Conservation (phyloP, 306 rosid species). For the Purshia tridentata region DNA sequence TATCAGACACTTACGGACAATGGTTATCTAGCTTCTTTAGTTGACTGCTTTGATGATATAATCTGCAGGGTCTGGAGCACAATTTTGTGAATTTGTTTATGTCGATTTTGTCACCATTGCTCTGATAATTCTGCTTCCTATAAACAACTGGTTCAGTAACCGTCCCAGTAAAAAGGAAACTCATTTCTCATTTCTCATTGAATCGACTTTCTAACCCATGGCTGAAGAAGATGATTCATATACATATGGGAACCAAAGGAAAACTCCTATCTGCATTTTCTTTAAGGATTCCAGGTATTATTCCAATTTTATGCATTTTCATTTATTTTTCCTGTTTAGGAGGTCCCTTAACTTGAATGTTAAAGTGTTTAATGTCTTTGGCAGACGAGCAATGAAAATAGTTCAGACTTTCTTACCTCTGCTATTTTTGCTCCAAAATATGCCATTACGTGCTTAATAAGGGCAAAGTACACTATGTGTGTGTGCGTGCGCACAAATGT, state of each 20-base stretch:
- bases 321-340: not conserved
- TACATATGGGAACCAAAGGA: conserved; percentile 47
- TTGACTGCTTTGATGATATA: not conserved
- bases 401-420: not conserved
- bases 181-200: not conserved
- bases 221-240: conserved; percentile 44
- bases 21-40: not conserved
- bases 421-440: not conserved
- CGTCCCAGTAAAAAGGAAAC: not conserved
- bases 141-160: not conserved
- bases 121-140: conserved; percentile 1
- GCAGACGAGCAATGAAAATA: not conserved
- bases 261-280: conserved; percentile 47
- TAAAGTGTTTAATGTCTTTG: not conserved
- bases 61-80: conserved; percentile 5
- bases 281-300: conserved; percentile 69
- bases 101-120: not conserved
- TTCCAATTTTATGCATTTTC: not conserved
- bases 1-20: not conserved
- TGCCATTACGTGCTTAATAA: not conserved
- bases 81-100: not conserved
- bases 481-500: too few species aligned
- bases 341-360: not conserved
- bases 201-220: conserved; percentile 37
- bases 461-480: too few species aligned